Base-by-base conservation (phyloP, 257 asterid species). In the Capsicum baccatum region DNA sequence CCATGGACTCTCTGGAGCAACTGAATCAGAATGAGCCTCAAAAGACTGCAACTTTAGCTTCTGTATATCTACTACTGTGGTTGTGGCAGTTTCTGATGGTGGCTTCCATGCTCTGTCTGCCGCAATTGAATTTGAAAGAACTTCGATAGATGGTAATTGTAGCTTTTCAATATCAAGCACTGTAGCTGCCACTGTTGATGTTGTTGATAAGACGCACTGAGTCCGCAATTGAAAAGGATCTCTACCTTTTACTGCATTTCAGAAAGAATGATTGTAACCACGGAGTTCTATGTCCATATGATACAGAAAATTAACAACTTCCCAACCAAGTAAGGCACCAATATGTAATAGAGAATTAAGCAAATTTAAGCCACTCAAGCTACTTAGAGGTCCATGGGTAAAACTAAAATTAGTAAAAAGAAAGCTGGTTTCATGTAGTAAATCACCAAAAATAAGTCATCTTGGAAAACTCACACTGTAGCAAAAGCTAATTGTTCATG, bases 171-270 rank as follows among this genome's bases (percentile, higher is more conserved):
- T 84, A 82, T 94, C 97, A 15, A 94, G 90, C 79, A 93, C 85
- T 69, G 95, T 83, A 83, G 93, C 86, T 56, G 91, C 84, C 85
- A 90, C 84, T 26, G 92, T 86, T 83, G 88, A 70, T 56, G 95
- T 79, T 58, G 93, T 86, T 83, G 98, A 89, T 86, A 94, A 86
- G 88, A 89, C 79, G 83, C 97, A 94, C 83, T 93, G 97, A 39
- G 96, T 87, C 87, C 91, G 92, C 76, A 89, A 87, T 83, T 66
- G 84, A 81, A 80, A 81, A 39, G 91, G 52, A n/a, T 89, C 96
- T 86, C 92, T 91, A 84, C 82, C 85, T 87, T 91, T 96, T 52
- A 95, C 99, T 96, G 98, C 93, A 92, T 86, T 88, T 52, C 76
- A 79, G 59, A 58, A 73, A 87, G 60, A 35, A 85, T 71, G 78